Conservation (phyloP, 2,329 filamentous ascomycete species). For the Colletotrichum costaricense region DNA sequence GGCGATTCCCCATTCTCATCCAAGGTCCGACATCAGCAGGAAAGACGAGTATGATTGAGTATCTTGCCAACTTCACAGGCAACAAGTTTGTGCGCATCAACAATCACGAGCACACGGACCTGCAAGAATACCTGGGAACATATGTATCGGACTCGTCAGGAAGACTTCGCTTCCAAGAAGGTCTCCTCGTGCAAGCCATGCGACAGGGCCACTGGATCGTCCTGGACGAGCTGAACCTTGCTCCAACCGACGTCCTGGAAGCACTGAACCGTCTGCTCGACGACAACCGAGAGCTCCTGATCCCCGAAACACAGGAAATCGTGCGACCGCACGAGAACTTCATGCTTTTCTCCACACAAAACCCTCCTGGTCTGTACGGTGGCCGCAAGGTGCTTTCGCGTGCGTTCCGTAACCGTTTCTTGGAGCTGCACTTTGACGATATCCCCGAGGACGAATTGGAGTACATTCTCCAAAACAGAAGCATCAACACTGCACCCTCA, state of each 20-base stretch:
- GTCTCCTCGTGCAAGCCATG: constrained; percentile 90
- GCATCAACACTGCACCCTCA: constrained; percentile 86
- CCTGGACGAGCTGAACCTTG: constrained; percentile 95
- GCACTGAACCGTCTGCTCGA: constrained; percentile 95
- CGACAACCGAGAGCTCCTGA: constrained; percentile 94
- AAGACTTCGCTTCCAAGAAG: constrained; percentile 90
- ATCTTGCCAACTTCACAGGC: constrained; percentile 94
- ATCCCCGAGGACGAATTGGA: constrained; percentile 96
- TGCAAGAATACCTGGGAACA: constrained; percentile 97
- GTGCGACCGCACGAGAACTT: constrained; percentile 94
- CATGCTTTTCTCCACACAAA: constrained; percentile 98
- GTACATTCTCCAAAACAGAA: constrained; percentile 88
- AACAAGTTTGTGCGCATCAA: constrained; percentile 99
- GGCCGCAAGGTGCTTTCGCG: constrained; percentile 93
- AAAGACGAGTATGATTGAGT: constrained; percentile 99
- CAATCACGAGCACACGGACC: constrained; percentile 98
- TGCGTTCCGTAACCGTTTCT: constrained; percentile 95
- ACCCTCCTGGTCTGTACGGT: constrained; percentile 94
- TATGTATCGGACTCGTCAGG: constrained; percentile 91
- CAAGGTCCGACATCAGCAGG: constrained; percentile 97
- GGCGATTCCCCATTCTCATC: constrained; percentile 91
- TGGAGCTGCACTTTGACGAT: constrained; percentile 97
- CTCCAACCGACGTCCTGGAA: constrained; percentile 96
- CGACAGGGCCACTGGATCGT: constrained; percentile 97
- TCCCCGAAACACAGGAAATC: constrained; percentile 95